Evolutionary conservation across 2,329 filamentous ascomycete genomes (phyloP).

Genomic region (Endothia cerciana): DNA sequence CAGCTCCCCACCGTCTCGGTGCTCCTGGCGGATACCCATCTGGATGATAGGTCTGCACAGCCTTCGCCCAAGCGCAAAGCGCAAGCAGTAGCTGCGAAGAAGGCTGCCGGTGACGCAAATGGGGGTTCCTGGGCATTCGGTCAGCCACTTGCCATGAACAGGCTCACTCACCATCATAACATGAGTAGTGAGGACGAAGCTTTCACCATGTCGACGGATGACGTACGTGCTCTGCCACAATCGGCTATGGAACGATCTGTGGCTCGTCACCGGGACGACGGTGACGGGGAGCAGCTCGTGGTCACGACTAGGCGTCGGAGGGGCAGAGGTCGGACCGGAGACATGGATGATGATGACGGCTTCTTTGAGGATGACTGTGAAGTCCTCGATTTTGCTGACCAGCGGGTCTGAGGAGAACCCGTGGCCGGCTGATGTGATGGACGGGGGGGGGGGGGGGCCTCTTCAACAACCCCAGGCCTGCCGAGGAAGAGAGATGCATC

Average conservation of each 20-base stretch:
- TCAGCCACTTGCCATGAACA: constrained; percentile 53
- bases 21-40: constrained; percentile 45
- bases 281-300: constrained; percentile 75
- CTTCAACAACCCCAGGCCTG: constrained; percentile 14
- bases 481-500: constrained; percentile 4
- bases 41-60: constrained; percentile 43
- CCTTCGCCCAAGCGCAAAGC: constrained; percentile 36
- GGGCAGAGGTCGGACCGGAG: constrained; percentile 53
- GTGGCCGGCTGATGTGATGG: constrained; percentile 8
- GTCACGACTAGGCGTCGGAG: constrained; percentile 77
- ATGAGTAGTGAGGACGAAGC: constrained; percentile 54
- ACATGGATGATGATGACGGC: constrained; percentile 68
- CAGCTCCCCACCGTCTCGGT: constrained; percentile 43
- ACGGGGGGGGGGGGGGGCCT: constrained; percentile 19
- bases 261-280: constrained; percentile 55
- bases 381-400: constrained; percentile 83
- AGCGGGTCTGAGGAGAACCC: constrained; percentile 56
- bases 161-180: constrained; percentile 57
- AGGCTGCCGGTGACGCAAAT: constrained; percentile 4
- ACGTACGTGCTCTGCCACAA: constrained; percentile 62
- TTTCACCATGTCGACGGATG: constrained; percentile 52
- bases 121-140: constrained; percentile 63
- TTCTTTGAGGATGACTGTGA: constrained; percentile 95
- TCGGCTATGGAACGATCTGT: constrained; percentile 63
- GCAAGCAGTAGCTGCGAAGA: constrained; percentile 29